A percentile compares a stretch with the other conserved stretches of the same genome.
Evolutionary conservation across 495 filamentous ascomycete species (phyloP).

Genomic region (Hypoxylon fragiforme): DNA sequence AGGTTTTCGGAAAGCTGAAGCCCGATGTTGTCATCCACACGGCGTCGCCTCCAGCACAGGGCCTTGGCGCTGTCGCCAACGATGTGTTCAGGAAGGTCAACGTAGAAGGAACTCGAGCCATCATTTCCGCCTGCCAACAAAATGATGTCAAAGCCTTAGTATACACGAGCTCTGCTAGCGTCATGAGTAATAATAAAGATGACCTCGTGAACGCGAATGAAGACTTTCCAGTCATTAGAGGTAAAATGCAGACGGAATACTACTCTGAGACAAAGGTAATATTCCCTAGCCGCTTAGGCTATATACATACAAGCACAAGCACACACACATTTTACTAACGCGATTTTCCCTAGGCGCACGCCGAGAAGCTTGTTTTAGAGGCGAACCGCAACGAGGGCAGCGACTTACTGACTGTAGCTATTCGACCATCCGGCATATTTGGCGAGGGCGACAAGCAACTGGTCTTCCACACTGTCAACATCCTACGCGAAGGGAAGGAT

Average conservation of each 20-base stretch:
- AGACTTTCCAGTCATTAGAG: slow-evolving; percentile 75
- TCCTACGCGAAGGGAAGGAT: slow-evolving; percentile 65
- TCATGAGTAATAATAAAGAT: slow-evolving; percentile 77
- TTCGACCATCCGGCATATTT: slow-evolving; percentile 89
- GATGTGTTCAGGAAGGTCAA: slow-evolving; percentile 84
- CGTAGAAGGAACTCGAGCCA: slow-evolving; percentile 80
- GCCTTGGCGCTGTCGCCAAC: slow-evolving; percentile 49
- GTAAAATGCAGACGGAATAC: slow-evolving; percentile 75
- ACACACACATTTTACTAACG: no score
- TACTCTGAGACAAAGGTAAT: slow-evolving; percentile 86
- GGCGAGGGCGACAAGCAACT: slow-evolving; percentile 82
- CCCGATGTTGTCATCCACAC: slow-evolving; percentile 96
- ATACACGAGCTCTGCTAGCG: slow-evolving; percentile 88
- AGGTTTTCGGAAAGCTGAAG: slow-evolving; percentile 67
- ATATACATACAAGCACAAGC: no score
- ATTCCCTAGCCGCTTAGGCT: no score
- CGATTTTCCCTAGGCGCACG: slow-evolving; percentile 71
- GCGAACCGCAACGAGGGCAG: slow-evolving; percentile 74
- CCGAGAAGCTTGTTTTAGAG: slow-evolving; percentile 80
- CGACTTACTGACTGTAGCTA: slow-evolving; percentile 71
- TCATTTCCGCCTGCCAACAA: slow-evolving; percentile 75
- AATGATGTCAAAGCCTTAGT: slow-evolving; percentile 87
- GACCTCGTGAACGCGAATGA: slow-evolving; percentile 92
- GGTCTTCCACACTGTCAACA: slow-evolving; percentile 64
- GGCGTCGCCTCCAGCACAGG: slow-evolving; percentile 69